Evolutionary conservation across 441 rosid species (phyloP), one percentile per base, ranked within the genome.

Genomic region (Croton setiger): DNA sequence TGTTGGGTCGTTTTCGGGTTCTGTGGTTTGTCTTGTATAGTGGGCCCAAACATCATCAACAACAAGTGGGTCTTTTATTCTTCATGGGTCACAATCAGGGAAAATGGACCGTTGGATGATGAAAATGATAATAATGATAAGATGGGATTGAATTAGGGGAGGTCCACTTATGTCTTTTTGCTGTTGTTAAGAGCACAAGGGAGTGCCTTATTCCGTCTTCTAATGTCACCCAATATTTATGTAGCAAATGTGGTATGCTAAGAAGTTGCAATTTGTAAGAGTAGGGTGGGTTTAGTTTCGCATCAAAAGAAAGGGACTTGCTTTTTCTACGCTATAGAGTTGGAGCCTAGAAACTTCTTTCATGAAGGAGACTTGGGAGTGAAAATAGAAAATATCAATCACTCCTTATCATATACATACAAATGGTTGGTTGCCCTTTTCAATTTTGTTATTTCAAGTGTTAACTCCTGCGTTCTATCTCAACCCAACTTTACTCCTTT

Each of bases 1-100:
- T 59, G 82, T 65, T 57, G 77, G 80, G 82, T 80, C 74, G 36
- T 57, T 74, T 76, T 76, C 80, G 20, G 75, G 58, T 20, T 65
- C 69, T 47, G 54, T 1, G 67, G 69, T 51, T 66, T 59, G 37
- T 7, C 17, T 7, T 4, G 60, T 61, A 73, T 27, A 27, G 31
- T 27, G 76, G 21, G 64, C 79, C 64, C 41, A 37, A n/a, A 5
- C 20, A 31, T 33, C 69, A 75, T 74, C 49, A 54, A 43, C 53
- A 60, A 31, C 43, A 11, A 45, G 63, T 63, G 71, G 79, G 67
- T 36, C 53, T 17, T 49, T 17, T 4, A 49, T 53, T 5, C n/a
- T 62, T 43, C 18, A 13, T 59, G 47, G 63, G 71, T 71, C 67
- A 7, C 44, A 15, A 13, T 64, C 70, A 10, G n/a, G 14, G 3